These are phyloP conservation scores for Paratinospora sagittata DNA, from an alignment of 164 flowering plant genomes.

Conservation along the genomic window DNA sequence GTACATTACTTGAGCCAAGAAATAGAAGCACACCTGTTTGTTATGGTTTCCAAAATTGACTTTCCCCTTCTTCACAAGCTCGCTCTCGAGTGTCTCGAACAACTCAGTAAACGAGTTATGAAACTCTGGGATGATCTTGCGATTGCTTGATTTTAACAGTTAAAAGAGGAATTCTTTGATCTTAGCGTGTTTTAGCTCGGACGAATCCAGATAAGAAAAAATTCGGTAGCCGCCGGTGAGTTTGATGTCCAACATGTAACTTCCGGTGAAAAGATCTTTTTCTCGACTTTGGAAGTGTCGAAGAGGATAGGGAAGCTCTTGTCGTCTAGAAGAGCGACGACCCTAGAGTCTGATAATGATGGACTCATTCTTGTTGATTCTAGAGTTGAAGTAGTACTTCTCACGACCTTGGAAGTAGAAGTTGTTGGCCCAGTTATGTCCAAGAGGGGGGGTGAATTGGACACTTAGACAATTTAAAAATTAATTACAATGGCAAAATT, in stretches of 20 bases:
- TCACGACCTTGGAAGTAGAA: slow-evolving; percentile 21
- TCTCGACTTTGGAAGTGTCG: slow-evolving; percentile 14
- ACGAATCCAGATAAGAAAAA: slow-evolving; percentile 16
- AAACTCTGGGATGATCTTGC: slow-evolving; percentile 18
- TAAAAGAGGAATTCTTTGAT: slow-evolving; percentile 16
- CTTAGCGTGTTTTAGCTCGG: slow-evolving; percentile 17
- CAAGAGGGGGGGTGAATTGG: too few species aligned
- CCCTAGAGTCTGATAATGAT: slow-evolving; percentile 9
- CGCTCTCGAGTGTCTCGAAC: slow-evolving; percentile 17
- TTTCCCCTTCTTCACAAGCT: slow-evolving; percentile 6
- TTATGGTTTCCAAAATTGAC: slow-evolving; percentile 2
- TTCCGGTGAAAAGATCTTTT: too few species aligned
- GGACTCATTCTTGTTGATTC: slow-evolving; percentile 12
- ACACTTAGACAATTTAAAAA: too few species aligned
- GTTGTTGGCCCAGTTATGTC: too few species aligned
- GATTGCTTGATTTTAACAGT: slow-evolving; percentile 8
- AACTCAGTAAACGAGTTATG: slow-evolving; percentile 2
- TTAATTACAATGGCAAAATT: too few species aligned
- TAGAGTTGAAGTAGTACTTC: slow-evolving; percentile 12
- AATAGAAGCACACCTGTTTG: slow-evolving; percentile 18
- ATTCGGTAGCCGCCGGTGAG: slow-evolving; percentile 18
- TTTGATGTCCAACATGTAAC: slow-evolving; percentile 11
- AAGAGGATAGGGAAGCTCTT: slow-evolving; percentile 19
- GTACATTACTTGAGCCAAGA: slow-evolving; percentile 8
- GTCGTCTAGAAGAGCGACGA: slow-evolving; percentile 18